phyloP scores from a whole-genome alignment of 768 basidiomycete species.

The Lentinus brumalis region DNA sequence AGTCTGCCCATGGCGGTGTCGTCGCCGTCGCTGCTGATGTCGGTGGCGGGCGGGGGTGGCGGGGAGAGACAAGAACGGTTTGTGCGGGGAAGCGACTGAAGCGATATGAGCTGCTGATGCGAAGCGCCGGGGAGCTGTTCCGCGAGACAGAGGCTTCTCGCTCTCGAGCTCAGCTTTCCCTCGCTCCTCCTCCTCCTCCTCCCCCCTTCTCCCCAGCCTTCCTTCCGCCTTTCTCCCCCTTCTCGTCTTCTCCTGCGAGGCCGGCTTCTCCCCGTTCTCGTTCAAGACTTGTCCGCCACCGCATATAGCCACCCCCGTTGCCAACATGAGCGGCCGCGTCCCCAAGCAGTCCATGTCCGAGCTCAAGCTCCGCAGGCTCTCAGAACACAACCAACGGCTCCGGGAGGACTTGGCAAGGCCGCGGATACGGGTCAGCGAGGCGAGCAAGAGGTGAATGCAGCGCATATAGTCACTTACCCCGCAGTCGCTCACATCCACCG shows the following conservation, averaged over 20 bases:
- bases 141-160: background rate
- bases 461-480: background rate
- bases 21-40: background rate
- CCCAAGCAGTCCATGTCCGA: conserved; percentile 77
- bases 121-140: background rate
- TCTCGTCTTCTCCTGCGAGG: background rate
- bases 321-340: conserved; percentile 31
- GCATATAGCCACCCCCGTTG: background rate
- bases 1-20: conserved; percentile 18
- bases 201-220: background rate
- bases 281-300: background rate
- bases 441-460: conserved; percentile 54
- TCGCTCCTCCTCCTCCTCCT: background rate
- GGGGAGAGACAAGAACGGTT: background rate
- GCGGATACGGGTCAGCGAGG: conserved; percentile 72
- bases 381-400: conserved; percentile 74
- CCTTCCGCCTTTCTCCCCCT: background rate
- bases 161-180: background rate
- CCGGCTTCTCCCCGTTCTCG: background rate
- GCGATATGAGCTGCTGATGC: background rate
- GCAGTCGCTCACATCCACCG: background rate
- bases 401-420: conserved; percentile 74
- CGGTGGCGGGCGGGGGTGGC: background rate
- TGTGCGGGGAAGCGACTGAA: background rate
- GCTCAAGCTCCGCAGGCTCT: conserved; percentile 75